A percentile compares a stretch with the other conserved stretches of the same genome.
phyloP scores from a whole-genome alignment of 495 filamentous ascomycete genomes.

The Penicillium steckii region DNA sequence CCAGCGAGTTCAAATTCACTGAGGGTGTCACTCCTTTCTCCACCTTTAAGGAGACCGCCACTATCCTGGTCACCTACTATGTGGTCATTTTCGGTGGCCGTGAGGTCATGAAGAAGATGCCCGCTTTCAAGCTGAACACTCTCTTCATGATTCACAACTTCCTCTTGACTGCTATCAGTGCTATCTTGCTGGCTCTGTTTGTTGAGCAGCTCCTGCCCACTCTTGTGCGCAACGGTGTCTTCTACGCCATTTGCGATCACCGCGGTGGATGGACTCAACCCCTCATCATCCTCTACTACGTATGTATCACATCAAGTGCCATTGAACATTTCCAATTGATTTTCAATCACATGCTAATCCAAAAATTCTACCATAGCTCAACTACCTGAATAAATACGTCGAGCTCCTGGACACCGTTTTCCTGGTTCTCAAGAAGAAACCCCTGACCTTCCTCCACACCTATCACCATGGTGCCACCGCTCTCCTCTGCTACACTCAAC shows the following conservation, averaged over 20 bases:
- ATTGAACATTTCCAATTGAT: neutral
- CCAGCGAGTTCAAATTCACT: slow-evolving; percentile 60
- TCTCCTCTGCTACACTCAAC: slow-evolving; percentile 69
- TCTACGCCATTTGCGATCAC: slow-evolving; percentile 63
- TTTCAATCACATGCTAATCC: slow-evolving; percentile 13
- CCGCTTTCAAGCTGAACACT: slow-evolving; percentile 58
- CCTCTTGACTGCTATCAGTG: slow-evolving; percentile 61
- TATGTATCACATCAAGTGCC: slow-evolving; percentile 34
- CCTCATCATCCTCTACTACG: slow-evolving; percentile 67
- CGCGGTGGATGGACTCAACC: slow-evolving; percentile 66
- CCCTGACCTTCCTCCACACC: slow-evolving; percentile 74
- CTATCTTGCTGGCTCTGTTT: slow-evolving; percentile 59
- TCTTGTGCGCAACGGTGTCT: slow-evolving; percentile 56
- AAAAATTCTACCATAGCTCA: slow-evolving; percentile 54
- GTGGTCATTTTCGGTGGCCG: slow-evolving; percentile 64
- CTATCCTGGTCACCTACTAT: slow-evolving; percentile 63
- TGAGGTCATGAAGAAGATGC: slow-evolving; percentile 61
- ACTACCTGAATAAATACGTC: slow-evolving; percentile 72
- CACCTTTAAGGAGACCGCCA: slow-evolving; percentile 54
- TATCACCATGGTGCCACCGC: slow-evolving; percentile 75
- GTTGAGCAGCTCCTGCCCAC: slow-evolving; percentile 64
- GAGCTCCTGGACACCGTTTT: slow-evolving; percentile 70
- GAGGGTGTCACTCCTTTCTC: slow-evolving; percentile 59
- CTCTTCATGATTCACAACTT: slow-evolving; percentile 74
- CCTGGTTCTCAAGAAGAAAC: slow-evolving; percentile 73